phyloP scores from a whole-genome alignment of 2,329 filamentous ascomycete species.

The Plectosphaerella sp. region DNA sequence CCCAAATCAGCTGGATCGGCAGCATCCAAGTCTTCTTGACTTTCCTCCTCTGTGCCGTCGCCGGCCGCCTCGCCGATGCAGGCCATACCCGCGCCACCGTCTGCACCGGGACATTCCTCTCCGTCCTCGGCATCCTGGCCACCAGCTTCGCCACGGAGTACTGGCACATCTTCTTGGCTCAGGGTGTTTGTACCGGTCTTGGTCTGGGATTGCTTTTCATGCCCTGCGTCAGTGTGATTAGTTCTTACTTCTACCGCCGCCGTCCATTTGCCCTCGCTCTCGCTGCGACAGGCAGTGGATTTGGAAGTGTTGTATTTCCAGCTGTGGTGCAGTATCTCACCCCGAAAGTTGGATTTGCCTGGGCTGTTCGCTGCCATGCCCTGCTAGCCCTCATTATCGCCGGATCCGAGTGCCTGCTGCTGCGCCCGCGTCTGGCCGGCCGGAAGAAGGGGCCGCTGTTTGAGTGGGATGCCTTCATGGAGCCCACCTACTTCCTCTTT shows the following conservation, averaged over 20 bases:
- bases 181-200: constrained; percentile 53
- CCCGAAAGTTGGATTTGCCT: constrained; percentile 56
- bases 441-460: constrained; percentile 45
- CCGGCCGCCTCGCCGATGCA: constrained; percentile 35
- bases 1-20: constrained; percentile 44
- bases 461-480: constrained; percentile 46
- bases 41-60: constrained; percentile 33
- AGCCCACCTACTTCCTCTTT: constrained; percentile 36
- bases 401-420: constrained; percentile 31
- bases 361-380: constrained; percentile 59
- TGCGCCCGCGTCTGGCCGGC: constrained; percentile 43
- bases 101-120: constrained; percentile 31
- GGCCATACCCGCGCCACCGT: constrained; percentile 32
- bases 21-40: constrained; percentile 40
- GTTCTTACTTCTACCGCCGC: constrained; percentile 59
- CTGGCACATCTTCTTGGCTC: constrained; percentile 45
- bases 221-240: constrained; percentile 47
- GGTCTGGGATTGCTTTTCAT: constrained; percentile 51
- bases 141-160: constrained; percentile 37
- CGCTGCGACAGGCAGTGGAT: constrained; percentile 53
- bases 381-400: constrained; percentile 50
- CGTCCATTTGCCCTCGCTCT: constrained; percentile 56
- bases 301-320: constrained; percentile 62
- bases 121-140: constrained; percentile 39
- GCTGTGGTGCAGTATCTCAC: constrained; percentile 51